Base-by-base conservation (phyloP, 1,284 basidiomycete species). In the Meripilus lineatus region DNA sequence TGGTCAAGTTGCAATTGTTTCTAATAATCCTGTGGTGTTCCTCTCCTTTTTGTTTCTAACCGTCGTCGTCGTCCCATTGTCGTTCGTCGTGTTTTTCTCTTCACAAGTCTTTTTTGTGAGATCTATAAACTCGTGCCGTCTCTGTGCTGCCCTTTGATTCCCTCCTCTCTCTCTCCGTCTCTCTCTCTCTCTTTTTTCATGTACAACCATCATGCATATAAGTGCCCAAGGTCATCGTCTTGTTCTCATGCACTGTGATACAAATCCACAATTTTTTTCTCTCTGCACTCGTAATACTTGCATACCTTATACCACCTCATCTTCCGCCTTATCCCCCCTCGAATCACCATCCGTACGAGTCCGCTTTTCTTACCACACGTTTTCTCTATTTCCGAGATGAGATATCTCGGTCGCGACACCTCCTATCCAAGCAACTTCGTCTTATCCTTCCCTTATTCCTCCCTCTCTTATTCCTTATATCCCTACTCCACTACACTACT, bases 131-230 rank as follows among this genome's bases (percentile, higher is more conserved):
- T n/a, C n/a, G n/a, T n/a, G n/a, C n/a, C n/a, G n/a, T n/a, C n/a
- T n/a, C n/a, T n/a, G n/a, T n/a, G 20, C 36, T 14, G 21, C 7
- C 36, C n/a, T 7, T 15, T 7, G 20, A 8, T 10, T 35, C 33
- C 39, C 47, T 40, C 47, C 18, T 24, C 42, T 45, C n/a, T n/a
- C n/a, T n/a, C 24, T 25, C 24, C 8, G 15, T 18, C 15, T n/a
- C 37, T 38, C 17, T 38, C 37, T 55, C 50, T 48, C 46, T 46
- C 49, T 46, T 49, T 48, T 46, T 43, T 38, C 57, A 48, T 62
- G 60, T 62, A 62, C 50, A 58, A 62, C 48, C 46, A 55, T 25
- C 58, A 58, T 56, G 58, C 60, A 57, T n/a, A 51, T 56, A 55
- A 52, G 59, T 55, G 45, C 53, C 28, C 8, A 57, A 53, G 47